Base-by-base conservation (phyloP, 805 yeast species). In the Wickerhamiella parazyma region DNA sequence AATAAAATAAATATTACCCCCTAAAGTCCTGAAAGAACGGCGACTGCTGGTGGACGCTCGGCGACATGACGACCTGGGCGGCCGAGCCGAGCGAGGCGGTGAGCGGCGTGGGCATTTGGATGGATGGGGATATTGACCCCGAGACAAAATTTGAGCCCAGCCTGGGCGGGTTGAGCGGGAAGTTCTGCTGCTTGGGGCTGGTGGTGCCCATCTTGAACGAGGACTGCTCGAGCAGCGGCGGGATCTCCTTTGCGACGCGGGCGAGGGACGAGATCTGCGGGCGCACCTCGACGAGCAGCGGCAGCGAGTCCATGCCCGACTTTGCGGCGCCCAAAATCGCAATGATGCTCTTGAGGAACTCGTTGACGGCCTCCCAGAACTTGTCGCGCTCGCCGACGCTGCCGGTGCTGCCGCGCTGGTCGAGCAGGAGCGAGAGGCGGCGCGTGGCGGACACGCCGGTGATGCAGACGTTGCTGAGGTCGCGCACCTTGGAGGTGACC, bases 171-270 rank as follows among this genome's bases (percentile, higher is more conserved):
- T 28, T 28, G 31, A 28, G 31, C 6, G 31, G 16, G 16, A 12
- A 28, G 8, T 14, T 28, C 31, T 14, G 12, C 31, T 22, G 44
- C 17, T 12, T 24, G 6, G 31, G 31, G 16, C 16, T 12, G 6
- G 31, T 28, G 31, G 10, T 28, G 6, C 31, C 39, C 34, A 42
- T 14, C 24, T 52, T 63, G 56, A 69, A 73, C 14, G 78, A 67
- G 47, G 80, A 74, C 33, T 71, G 68, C 57, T 87, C 95, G 35
- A 87, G 63, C 52, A 83, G 68, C n/a, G 84, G 77, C 0, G 96
- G 86, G 12, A 89, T 80, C 55, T 89, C 97, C 55, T 89, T 89
- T 3, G 95, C 84, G 3, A 87, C 81, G 50, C 84, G 76, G 0
- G 96, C 87, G 46, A 89, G 66, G 29, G 76, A 73, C 0, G 94